Base-by-base conservation (phyloP, 2,329 filamentous ascomycete species). In the Davidsoniella australis region DNA sequence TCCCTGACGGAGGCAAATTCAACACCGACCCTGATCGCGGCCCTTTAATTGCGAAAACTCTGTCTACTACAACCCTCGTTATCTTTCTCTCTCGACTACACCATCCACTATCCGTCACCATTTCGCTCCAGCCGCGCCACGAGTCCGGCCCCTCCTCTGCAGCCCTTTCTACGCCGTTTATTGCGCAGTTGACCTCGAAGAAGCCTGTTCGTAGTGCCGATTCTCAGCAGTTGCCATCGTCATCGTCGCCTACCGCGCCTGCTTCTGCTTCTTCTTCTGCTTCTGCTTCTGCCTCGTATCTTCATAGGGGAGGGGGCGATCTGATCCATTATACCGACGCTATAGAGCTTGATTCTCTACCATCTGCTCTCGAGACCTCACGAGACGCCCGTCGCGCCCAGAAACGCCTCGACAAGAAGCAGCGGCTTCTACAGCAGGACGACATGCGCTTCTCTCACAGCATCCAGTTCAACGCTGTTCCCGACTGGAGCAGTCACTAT, bases 381-480 rank as follows among this genome's bases (percentile, higher is more conserved):
- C 54, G 59, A 52, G 60, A 62, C 51, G 54, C 57, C 37, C 63
- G 61, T 48, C 59, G 57, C 56, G 60, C 55, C 54, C 57, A 61
- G 17, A 79, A 75, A 63, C 67, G 71, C 59, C 65, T 66, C 56
- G 69, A 73, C 63, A 87, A 87, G 70, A 73, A 77, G 63, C 69
- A 70, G 60, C 75, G 76, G 72, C 78, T 88, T 59, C 76, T 84
- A 58, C 71, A 80, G 58, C 75, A 72, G 56, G 80, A 83, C 78
- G 85, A 86, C 62, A 98, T 98, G 91, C 96, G 96, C 80, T 98
- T 98, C 73, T 96, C 89, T 16, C 91, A 98, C 65, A 96, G 89
- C 67, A 82, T 98, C 58, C 91, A 98, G 71, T 98, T 98, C 69
- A 98, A 98, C 70, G 88, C 91, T 55, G 91, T 98, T 58, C 91